These are phyloP conservation scores for Chrysanthemum lavandulifolium DNA, from an alignment of 129 eudicot species.

Conservation along the genomic window DNA sequence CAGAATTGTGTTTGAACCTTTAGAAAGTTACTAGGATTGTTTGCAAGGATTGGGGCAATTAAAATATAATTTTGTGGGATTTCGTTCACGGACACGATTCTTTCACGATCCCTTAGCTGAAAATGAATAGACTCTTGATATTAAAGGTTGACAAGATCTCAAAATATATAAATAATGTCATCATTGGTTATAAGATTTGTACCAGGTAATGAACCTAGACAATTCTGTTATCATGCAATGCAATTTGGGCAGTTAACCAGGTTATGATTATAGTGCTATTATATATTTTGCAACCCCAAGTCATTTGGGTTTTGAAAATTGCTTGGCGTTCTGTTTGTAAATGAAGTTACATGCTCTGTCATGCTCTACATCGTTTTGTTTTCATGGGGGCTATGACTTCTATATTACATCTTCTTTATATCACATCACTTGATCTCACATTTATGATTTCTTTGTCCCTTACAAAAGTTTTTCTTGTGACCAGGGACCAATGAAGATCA, in stretches of 20 bases:
- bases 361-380: neutral
- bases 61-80: neutral
- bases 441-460: neutral
- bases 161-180: neutral
- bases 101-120: neutral
- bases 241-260: neutral
- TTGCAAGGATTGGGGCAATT: neutral
- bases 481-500: constrained; percentile 45
- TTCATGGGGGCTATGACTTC: neutral
- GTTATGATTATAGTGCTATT: neutral
- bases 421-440: neutral
- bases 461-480: constrained; percentile 20
- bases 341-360: neutral
- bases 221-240: neutral
- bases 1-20: neutral
- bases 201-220: neutral
- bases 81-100: neutral
- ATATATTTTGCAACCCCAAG: neutral
- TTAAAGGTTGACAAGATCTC: neutral
- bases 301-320: neutral
- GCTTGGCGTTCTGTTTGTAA: neutral
- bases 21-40: neutral
- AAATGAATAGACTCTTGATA: neutral
- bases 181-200: neutral
- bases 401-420: constrained; percentile 2